These are phyloP conservation scores for Pythium grandisporangium DNA, from an alignment of 352 stramenopile species.

Conservation along the genomic window DNA sequence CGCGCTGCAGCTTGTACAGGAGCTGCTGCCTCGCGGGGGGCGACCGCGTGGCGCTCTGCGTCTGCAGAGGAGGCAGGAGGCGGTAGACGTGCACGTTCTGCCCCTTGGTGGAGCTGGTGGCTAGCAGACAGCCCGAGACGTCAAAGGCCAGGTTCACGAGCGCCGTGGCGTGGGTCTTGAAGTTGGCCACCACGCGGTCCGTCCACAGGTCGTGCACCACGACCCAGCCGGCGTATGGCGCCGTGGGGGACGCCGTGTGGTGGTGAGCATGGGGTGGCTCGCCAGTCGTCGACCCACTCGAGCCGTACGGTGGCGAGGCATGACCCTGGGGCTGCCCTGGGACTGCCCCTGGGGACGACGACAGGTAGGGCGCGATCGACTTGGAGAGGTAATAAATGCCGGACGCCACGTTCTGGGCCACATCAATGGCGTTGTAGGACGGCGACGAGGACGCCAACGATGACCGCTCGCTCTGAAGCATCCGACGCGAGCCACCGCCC, in stretches of 20 bases:
- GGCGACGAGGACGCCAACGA: conserved; percentile 13
- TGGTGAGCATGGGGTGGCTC: not conserved
- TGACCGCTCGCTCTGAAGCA: conserved; percentile 1
- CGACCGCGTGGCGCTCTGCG: conserved; percentile 6
- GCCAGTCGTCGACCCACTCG: not conserved
- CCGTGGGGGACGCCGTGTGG: conserved; percentile 5
- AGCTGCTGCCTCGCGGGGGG: conserved; percentile 29
- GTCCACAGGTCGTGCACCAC: conserved; percentile 60
- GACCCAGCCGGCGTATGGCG: conserved; percentile 38
- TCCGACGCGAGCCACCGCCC: conserved; percentile 12
- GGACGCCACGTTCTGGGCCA: conserved; percentile 83
- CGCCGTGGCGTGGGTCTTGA: conserved; percentile 64
- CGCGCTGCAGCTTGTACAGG: conserved; percentile 81
- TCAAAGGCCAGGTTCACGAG: conserved; percentile 75
- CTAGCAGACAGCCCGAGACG: conserved; percentile 60
- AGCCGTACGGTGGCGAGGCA: too few relatives aligned
- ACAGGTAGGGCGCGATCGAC: conserved; percentile 67
- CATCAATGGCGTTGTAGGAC: conserved; percentile 61
- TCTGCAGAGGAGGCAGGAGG: conserved; percentile 47
- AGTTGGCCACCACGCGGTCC: conserved; percentile 54
- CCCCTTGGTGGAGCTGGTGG: conserved; percentile 73
- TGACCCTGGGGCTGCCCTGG: too few relatives aligned
- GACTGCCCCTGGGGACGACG: conserved; percentile 48
- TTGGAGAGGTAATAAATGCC: conserved; percentile 81
- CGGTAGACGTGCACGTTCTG: conserved; percentile 84